Conservation (phyloP, 768 basidiomycete genomes). For the Cyclocybe cylindracea region DNA sequence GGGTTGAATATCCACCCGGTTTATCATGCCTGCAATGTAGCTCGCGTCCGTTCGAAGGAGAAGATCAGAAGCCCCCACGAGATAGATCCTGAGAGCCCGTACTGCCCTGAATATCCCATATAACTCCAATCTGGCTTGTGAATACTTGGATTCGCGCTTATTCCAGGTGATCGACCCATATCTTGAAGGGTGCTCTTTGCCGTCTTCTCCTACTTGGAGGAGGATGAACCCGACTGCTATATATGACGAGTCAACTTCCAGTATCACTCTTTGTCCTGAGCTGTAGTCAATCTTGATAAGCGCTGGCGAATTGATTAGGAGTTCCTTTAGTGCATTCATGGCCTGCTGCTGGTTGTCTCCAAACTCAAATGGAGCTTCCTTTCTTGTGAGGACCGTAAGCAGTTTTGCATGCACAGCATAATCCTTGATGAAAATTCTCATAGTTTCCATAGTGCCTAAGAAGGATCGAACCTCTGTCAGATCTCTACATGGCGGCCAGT, state of each 20-base stretch:
- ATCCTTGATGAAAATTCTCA: conserved; percentile 30
- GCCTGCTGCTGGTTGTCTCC: conserved; percentile 22
- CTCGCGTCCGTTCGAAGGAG: too few species aligned
- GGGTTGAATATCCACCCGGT: too few species aligned
- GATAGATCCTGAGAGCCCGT: too few species aligned
- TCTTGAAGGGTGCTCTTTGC: too few species aligned
- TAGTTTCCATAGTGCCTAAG: conserved; percentile 26
- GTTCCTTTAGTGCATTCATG: conserved; percentile 23
- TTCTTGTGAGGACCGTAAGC: conserved; percentile 24
- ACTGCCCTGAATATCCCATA: too few species aligned
- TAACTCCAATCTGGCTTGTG: too few species aligned
- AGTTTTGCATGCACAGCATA: conserved; percentile 22
- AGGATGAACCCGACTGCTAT: conserved; percentile 36
- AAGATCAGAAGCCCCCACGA: too few species aligned
- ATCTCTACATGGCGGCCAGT: conserved; percentile 23
- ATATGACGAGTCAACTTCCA: conserved; percentile 37
- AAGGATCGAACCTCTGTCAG: conserved; percentile 27
- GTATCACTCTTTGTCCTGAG: conserved; percentile 23
- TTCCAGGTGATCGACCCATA: too few species aligned
- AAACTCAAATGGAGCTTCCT: conserved; percentile 30
- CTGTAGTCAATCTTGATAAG: conserved; percentile 33
- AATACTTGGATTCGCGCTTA: too few species aligned
- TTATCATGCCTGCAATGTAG: too few species aligned
- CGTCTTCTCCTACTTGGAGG: too few species aligned
- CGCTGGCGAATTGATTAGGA: conserved; percentile 20